Evolutionary conservation across 805 yeast genomes (phyloP).

Genomic region (Metschnikowia lochheadii): DNA sequence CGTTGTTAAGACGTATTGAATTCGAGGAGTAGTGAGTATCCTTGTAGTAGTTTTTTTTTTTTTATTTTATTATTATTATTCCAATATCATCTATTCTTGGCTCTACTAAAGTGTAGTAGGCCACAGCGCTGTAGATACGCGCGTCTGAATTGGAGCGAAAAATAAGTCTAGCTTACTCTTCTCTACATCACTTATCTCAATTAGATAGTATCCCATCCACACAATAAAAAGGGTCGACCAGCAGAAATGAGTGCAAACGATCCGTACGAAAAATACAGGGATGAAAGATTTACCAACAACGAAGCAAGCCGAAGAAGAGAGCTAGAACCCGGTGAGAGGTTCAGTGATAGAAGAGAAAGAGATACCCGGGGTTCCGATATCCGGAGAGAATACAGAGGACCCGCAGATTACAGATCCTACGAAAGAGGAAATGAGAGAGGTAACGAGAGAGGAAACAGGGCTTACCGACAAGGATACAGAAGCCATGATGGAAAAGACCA

Average conservation of each 20-base stretch:
- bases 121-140: background rate
- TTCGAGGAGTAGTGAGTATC: background rate
- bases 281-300: background rate
- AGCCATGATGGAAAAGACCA: slow-evolving; percentile 18
- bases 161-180: background rate
- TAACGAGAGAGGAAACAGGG: background rate
- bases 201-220: background rate
- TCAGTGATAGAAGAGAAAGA: slow-evolving; percentile 8
- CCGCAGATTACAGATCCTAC: background rate
- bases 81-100: background rate
- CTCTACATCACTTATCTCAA: background rate
- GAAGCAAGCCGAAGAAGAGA: slow-evolving; percentile 4
- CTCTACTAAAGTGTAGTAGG: background rate
- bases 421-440: background rate
- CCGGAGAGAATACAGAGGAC: slow-evolving; percentile 4
- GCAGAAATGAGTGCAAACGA: slow-evolving; percentile 1
- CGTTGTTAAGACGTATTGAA: background rate
- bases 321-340: slow-evolving; percentile 1
- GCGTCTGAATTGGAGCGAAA: slow-evolving; percentile 1
- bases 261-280: slow-evolving; percentile 1
- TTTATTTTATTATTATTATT: too few species aligned
- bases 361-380: slow-evolving; percentile 13
- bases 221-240: background rate
- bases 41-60: background rate
- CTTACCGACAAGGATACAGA: slow-evolving; percentile 15